Conservation (phyloP, 164 flowering plant species). For the Berberis thunbergii region DNA sequence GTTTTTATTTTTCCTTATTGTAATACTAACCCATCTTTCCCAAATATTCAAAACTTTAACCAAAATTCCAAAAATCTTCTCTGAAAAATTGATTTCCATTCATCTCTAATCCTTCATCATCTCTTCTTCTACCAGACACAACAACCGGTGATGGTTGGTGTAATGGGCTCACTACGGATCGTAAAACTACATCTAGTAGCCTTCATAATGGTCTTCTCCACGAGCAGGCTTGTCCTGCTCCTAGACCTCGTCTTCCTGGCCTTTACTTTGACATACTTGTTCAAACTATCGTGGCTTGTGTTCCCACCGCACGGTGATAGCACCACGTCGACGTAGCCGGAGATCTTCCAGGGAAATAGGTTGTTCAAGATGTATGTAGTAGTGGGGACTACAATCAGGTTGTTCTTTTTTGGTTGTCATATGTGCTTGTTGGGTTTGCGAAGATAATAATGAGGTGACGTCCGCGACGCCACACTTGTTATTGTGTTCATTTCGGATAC, state of each 20-base stretch:
- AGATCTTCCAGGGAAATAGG: constrained; percentile 44
- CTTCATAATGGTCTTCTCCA: constrained; percentile 93
- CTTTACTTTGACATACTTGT: constrained; percentile 45
- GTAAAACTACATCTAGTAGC: constrained; percentile 91
- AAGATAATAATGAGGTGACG: constrained; percentile 75
- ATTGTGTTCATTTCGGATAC: constrained; percentile 74
- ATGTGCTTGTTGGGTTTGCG: constrained; percentile 88
- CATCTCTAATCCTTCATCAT: not conserved
- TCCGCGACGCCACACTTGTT: constrained; percentile 86
- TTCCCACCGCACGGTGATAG: constrained; percentile 43
- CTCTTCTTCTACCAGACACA: constrained; percentile 17
- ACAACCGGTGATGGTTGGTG: constrained; percentile 24
- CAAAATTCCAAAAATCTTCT: no score
- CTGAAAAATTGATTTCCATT: no score
- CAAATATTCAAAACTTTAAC: no score
- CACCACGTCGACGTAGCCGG: constrained; percentile 9
- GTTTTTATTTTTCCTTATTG: no score
- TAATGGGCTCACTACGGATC: constrained; percentile 83
- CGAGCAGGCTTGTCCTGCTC: constrained; percentile 83
- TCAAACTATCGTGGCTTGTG: constrained; percentile 53
- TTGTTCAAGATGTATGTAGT: constrained; percentile 56
- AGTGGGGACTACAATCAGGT: constrained; percentile 66
- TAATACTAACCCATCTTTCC: no score
- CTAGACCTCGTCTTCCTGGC: constrained; percentile 72
- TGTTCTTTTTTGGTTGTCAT: constrained; percentile 80